A percentile compares a stretch with the other conserved stretches of the same genome.
phyloP scores from a whole-genome alignment of 345 rosid genomes.

The Eucalyptus brandiana region DNA sequence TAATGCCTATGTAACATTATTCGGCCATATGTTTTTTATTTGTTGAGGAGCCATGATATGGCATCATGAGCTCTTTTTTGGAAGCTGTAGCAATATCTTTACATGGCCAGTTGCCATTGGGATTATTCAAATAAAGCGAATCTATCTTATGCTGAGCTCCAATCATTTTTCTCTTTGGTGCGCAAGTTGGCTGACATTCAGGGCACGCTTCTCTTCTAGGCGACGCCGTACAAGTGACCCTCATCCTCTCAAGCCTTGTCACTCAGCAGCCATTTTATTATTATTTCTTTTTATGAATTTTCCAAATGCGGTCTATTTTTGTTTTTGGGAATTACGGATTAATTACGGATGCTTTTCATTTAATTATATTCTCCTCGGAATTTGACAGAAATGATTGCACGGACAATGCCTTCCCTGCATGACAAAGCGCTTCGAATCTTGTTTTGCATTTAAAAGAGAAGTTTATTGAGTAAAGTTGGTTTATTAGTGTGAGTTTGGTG shows the following conservation, averaged over 20 bases:
- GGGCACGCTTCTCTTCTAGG: background rate
- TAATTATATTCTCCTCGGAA: background rate
- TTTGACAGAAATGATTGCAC: background rate
- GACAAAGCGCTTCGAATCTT: background rate
- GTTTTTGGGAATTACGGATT: background rate
- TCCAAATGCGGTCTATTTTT: background rate
- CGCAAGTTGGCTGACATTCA: background rate
- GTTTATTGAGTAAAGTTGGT: no score
- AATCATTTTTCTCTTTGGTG: background rate
- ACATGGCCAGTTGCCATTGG: background rate
- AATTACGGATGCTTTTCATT: background rate
- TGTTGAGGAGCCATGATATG: background rate
- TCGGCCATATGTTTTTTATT: background rate
- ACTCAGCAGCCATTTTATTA: background rate
- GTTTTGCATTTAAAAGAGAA: background rate
- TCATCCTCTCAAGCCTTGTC: background rate
- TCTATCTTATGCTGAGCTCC: background rate
- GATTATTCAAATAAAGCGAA: background rate
- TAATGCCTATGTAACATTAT: background rate
- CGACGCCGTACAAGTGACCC: background rate
- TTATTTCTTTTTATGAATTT: background rate
- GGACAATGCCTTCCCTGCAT: background rate
- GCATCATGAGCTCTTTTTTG: background rate
- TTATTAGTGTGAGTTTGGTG: no score
- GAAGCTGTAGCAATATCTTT: background rate